Conservation (phyloP, 345 rosid species). For the Gossypium anomalum region DNA sequence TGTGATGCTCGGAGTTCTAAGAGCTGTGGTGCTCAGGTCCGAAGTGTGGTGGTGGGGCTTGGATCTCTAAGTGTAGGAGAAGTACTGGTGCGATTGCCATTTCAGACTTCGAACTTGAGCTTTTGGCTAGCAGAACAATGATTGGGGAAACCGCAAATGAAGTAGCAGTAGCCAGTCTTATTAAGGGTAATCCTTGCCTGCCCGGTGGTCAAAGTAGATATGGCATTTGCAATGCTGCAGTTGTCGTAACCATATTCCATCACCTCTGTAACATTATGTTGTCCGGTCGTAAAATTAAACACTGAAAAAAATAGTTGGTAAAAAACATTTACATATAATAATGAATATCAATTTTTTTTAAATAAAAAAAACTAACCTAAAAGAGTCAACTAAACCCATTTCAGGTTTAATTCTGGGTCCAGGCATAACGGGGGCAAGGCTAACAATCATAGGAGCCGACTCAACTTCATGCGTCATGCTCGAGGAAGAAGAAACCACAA, state of each 20-base stretch:
- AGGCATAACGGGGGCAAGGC: constrained; percentile 16
- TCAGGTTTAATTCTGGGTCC: constrained; percentile 19
- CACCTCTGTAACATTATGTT: constrained; percentile 2
- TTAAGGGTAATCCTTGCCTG: constrained; percentile 30
- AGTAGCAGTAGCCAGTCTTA: constrained; percentile 24
- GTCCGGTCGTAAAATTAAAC: background rate
- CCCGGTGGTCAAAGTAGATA: background rate
- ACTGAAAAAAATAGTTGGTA: background rate
- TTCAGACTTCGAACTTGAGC: constrained; percentile 18
- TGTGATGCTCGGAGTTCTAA: background rate
- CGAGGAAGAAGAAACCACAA: constrained; percentile 4
- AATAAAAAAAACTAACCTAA: no score
- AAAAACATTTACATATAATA: no score
- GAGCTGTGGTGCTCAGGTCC: background rate
- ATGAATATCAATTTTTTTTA: no score
- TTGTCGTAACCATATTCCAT: constrained; percentile 19
- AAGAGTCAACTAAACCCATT: background rate
- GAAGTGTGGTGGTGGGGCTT: background rate
- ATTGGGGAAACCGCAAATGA: constrained; percentile 19
- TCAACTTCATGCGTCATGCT: constrained; percentile 26
- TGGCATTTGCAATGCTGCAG: constrained; percentile 25
- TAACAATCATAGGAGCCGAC: constrained; percentile 7
- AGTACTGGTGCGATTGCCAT: background rate
- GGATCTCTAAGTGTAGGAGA: background rate
- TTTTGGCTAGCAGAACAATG: constrained; percentile 33